phyloP scores from a whole-genome alignment of 805 yeast genomes.

The Candida nitratophila region DNA sequence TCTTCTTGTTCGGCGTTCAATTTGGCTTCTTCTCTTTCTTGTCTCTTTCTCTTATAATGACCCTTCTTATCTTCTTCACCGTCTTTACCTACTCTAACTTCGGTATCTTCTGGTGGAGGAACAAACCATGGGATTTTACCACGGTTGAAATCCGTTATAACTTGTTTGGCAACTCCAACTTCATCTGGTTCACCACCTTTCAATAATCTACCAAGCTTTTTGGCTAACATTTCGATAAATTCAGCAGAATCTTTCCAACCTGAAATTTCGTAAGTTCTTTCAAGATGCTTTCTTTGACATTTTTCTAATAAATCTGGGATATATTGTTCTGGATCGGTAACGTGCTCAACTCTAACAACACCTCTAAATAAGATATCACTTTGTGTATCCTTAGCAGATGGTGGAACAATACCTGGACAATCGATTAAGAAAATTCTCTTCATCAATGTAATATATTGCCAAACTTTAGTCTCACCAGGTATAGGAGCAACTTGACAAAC shows the following conservation, averaged over 20 bases:
- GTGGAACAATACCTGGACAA: slow-evolving; percentile 99
- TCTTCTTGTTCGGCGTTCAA: slow-evolving; percentile 20
- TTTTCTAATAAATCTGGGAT: slow-evolving; percentile 80
- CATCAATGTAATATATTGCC: slow-evolving; percentile 98
- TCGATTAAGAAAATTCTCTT: slow-evolving; percentile 91
- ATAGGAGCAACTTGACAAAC: slow-evolving; percentile 97
- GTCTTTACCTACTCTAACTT: slow-evolving; percentile 50
- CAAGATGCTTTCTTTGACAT: slow-evolving; percentile 84
- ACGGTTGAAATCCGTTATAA: slow-evolving; percentile 90
- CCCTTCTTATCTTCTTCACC: slow-evolving; percentile 54
- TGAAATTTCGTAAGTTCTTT: slow-evolving; percentile 88
- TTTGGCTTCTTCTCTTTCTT: slow-evolving; percentile 36
- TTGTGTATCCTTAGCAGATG: slow-evolving; percentile 81
- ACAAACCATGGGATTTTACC: slow-evolving; percentile 98
- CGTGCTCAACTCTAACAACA: slow-evolving; percentile 98
- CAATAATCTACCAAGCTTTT: slow-evolving; percentile 85
- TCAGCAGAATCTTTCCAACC: slow-evolving; percentile 82
- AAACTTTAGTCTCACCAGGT: slow-evolving; percentile 98
- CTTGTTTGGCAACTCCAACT: slow-evolving; percentile 82
- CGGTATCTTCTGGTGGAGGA: slow-evolving; percentile 77
- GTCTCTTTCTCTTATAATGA: slow-evolving; percentile 44
- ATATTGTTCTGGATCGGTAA: slow-evolving; percentile 89
- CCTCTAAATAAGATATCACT: slow-evolving; percentile 93
- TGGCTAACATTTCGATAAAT: slow-evolving; percentile 83
- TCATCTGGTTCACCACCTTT: slow-evolving; percentile 99